Evolutionary conservation across 1,139 yeast species (phyloP).

Genomic region (Hyphopichia fennica): DNA sequence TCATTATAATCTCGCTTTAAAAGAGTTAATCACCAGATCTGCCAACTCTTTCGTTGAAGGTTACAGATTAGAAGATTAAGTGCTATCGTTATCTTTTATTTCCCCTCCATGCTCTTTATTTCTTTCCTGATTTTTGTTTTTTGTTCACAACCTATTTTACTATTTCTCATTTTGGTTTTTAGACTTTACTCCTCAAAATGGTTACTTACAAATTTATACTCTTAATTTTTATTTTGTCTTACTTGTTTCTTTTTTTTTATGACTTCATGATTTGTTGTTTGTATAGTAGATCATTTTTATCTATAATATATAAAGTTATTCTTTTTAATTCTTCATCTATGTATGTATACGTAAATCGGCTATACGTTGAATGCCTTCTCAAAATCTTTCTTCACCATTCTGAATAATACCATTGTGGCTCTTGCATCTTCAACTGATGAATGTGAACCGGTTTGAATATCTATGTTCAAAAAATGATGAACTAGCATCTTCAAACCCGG

Average conservation of each 20-base stretch:
- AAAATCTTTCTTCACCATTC: conserved; percentile 60
- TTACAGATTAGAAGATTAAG: conserved; percentile 33
- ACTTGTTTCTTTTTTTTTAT: not conserved
- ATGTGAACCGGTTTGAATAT: conserved; percentile 76
- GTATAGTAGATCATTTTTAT: not conserved
- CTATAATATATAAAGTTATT: too few species aligned
- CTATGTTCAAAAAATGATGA: conserved; percentile 53
- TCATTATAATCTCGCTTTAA: conserved; percentile 23
- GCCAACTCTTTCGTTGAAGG: conserved; percentile 43
- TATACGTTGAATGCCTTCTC: conserved; percentile 31
- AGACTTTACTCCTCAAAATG: not conserved
- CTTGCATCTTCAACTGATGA: conserved; percentile 90
- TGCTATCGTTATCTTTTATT: too few species aligned
- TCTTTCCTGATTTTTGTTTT: not conserved
- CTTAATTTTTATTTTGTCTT: not conserved
- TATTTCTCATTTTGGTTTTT: not conserved
- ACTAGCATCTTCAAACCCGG: conserved; percentile 73
- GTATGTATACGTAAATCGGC: too few species aligned
- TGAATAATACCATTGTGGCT: conserved; percentile 78
- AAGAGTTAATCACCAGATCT: conserved; percentile 40
- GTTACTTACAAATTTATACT: not conserved
- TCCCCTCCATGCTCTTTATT: not conserved
- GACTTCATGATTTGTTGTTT: conserved; percentile 1
- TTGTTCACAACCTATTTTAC: not conserved
- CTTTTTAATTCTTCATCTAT: too few species aligned